Percentiles rank a stretch among this genome's conserved stretches.
phyloP scores from a whole-genome alignment of 2,329 filamentous ascomycete genomes.

The Penicillium polonicum region DNA sequence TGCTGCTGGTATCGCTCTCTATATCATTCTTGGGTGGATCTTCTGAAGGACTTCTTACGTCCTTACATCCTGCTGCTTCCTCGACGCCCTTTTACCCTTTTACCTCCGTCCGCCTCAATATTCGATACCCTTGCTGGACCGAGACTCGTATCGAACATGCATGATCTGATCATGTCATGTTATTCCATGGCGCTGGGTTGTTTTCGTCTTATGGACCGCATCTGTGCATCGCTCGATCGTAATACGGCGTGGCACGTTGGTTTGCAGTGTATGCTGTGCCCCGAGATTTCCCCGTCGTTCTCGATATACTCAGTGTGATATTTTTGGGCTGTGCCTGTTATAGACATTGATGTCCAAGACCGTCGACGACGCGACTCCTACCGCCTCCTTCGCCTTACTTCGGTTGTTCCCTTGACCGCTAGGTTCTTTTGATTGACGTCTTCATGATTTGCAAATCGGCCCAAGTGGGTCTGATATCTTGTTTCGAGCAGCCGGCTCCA shows the following conservation, averaged over 20 bases:
- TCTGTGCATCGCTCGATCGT: not conserved
- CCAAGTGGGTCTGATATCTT: not conserved
- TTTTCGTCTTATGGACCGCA: not conserved
- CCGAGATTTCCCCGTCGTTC: too few relatives aligned
- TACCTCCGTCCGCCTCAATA: not conserved
- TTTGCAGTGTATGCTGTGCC: not conserved
- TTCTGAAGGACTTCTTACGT: slow-evolving; percentile 39
- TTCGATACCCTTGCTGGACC: slow-evolving; percentile 22
- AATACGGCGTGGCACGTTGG: not conserved
- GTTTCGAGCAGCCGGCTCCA: not conserved
- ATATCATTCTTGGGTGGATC: slow-evolving; percentile 67
- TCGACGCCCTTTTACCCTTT: not conserved
- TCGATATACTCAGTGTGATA: not conserved
- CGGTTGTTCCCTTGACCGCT: not conserved
- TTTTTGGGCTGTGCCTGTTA: not conserved
- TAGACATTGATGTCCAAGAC: not conserved
- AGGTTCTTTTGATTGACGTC: not conserved
- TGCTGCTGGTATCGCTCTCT: slow-evolving; percentile 69
- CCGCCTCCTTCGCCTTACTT: not conserved
- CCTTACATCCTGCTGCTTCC: not conserved
- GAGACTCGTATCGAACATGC: slow-evolving; percentile 6
- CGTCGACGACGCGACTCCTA: not conserved
- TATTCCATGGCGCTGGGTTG: not conserved
- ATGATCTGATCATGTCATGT: not conserved
- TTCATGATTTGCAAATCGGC: not conserved